Evolutionary conservation across 768 basidiomycete genomes (phyloP).

Genomic region (Psilocybe cubensis): DNA sequence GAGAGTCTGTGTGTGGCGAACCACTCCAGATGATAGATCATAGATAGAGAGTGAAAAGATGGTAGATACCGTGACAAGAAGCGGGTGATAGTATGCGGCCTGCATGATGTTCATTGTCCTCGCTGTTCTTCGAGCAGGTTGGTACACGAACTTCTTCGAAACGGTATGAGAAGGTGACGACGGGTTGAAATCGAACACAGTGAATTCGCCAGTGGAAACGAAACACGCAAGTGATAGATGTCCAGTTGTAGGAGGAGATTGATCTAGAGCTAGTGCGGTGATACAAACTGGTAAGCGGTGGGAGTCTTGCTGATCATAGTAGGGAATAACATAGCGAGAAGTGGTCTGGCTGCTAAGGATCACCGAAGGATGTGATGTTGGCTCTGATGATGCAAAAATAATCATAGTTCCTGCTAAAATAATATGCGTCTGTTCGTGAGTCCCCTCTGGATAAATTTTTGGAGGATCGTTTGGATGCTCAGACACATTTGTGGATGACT

Average conservation of each 20-base stretch:
- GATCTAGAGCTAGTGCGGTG: slow-evolving; percentile 74
- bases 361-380: slow-evolving; percentile 29
- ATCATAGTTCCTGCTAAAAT: slow-evolving; percentile 63
- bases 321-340: slow-evolving; percentile 35
- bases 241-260: slow-evolving; percentile 57
- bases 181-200: slow-evolving; percentile 57
- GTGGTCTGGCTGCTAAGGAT: not conserved
- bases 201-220: slow-evolving; percentile 71
- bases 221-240: slow-evolving; percentile 58
- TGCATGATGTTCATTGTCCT: slow-evolving; percentile 56
- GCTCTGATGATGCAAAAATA: slow-evolving; percentile 56
- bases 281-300: slow-evolving; percentile 37
- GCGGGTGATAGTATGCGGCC: slow-evolving; percentile 77
- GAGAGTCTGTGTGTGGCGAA: slow-evolving; percentile 66
- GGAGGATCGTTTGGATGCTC: not conserved
- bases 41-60: slow-evolving; percentile 74
- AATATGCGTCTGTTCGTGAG: slow-evolving; percentile 36
- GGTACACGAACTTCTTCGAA: slow-evolving; percentile 49
- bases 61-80: slow-evolving; percentile 73
- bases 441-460: not conserved
- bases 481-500: slow-evolving; percentile 16
- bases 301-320: slow-evolving; percentile 38
- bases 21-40: slow-evolving; percentile 57
- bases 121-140: slow-evolving; percentile 42
- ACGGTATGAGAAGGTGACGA: slow-evolving; percentile 40